Evolutionary conservation across 2,329 filamentous ascomycete genomes (phyloP), one percentile per base, ranked within the genome.

Genomic region (Alternaria rosae): DNA sequence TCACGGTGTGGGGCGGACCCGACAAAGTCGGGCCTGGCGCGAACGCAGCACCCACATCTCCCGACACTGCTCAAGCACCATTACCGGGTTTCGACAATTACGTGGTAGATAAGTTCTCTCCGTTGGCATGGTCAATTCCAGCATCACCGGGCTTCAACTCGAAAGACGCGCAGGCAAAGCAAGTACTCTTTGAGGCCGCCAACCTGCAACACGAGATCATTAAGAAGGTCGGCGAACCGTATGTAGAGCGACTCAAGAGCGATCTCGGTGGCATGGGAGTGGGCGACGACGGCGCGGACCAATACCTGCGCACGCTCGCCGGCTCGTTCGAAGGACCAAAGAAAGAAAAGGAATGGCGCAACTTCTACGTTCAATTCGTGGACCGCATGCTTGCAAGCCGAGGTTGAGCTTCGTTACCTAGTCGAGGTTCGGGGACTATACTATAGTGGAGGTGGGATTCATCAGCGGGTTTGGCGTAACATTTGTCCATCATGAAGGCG

Each of bases 1-100:
- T 91, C 9, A 84, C 86, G 28, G 89, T 93, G 42, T 99, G 95
- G 94, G 94, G 95, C 59, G 95, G 94, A 0, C 92, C 93, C 1
- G 92, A 97, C 67, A 80, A 88, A 45, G 68, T 79, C 15, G 72
- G 72, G 20, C 72, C 75, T 11, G 66, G 70, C 13, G 70, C 74
- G 20, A 76, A 74, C 54, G 54, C 64, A 25, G 69, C 68, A 8
- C 73, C 80, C 41, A 78, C 78, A 10, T 73, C 77, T n/a, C 76
- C 87, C 12, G 85, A 84, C 35, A 81, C 85, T 5, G 81, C 87
- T 0, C 83, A 82, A 11, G 81, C 83, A 5, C 83, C 84, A 2
- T 79, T 99, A 26, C 92, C 94, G 3, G 94, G 95, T 7, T 99
- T 99, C 76, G 93, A 97, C 70, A 87, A 88, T 59, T 98, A 97